These are phyloP conservation scores for Apiotrichum mycotoxinovorans DNA, from an alignment of 1,284 basidiomycete genomes.

Conservation along the genomic window DNA sequence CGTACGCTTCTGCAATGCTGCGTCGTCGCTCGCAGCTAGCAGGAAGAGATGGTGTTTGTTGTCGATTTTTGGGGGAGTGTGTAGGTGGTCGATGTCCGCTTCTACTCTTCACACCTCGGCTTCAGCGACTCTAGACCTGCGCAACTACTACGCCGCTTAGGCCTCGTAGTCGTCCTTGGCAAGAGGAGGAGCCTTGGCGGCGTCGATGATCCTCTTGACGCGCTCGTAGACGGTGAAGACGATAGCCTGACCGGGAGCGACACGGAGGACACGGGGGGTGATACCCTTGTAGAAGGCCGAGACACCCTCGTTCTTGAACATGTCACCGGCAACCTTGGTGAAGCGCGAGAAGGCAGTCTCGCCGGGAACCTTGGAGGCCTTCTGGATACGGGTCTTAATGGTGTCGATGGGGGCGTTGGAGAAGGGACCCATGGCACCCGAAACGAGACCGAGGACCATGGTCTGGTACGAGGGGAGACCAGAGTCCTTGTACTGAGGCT, in stretches of 20 bases:
- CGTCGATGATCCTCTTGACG: constrained; percentile 70
- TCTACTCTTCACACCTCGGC: neutral
- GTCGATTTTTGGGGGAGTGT: neutral
- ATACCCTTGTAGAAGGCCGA: constrained; percentile 95
- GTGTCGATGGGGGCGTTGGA: constrained; percentile 97
- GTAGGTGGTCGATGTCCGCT: too few species aligned
- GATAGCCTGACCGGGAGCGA: constrained; percentile 76
- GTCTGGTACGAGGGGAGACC: constrained; percentile 88
- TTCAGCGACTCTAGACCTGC: neutral
- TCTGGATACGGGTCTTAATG: constrained; percentile 85
- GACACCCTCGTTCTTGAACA: constrained; percentile 89
- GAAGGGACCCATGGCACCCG: constrained; percentile 95
- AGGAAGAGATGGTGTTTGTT: neutral
- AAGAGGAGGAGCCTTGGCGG: constrained; percentile 56
- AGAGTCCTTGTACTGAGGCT: constrained; percentile 64
- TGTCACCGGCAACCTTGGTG: constrained; percentile 73
- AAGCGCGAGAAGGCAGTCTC: constrained; percentile 72
- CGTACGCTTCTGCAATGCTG: neutral
- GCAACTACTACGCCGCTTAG: constrained; percentile 10
- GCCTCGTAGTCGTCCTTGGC: constrained; percentile 22
- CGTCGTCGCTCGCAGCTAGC: neutral
- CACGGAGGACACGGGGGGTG: constrained; percentile 90
- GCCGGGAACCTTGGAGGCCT: constrained; percentile 71
- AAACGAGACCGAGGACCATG: constrained; percentile 88
- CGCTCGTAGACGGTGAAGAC: constrained; percentile 69